Evolutionary conservation across 2,329 filamentous ascomycete genomes (phyloP).

Genomic region (Claviceps purpurea): DNA sequence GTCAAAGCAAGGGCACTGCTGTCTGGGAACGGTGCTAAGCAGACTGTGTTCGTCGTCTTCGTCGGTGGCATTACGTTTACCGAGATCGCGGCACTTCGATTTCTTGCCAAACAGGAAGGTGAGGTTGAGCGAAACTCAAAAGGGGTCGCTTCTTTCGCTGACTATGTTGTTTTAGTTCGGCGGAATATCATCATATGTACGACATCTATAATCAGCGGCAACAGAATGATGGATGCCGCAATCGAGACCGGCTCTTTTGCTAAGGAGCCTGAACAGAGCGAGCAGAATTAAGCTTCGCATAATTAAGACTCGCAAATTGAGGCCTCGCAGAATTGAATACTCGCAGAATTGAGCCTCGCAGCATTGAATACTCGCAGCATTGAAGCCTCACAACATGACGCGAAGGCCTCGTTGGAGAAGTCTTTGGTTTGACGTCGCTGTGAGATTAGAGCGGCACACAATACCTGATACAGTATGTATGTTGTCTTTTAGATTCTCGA

Average conservation of each 20-base stretch:
- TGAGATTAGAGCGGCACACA: not conserved
- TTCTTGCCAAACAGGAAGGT: constrained; percentile 72
- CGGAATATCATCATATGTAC: constrained; percentile 85
- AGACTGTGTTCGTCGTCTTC: constrained; percentile 93
- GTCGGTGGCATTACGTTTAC: constrained; percentile 94
- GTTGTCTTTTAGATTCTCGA: not conserved
- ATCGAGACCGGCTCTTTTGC: constrained; percentile 54
- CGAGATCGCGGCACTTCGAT: constrained; percentile 86
- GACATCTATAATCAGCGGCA: constrained; percentile 81
- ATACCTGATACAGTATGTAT: not conserved
- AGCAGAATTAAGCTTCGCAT: not conserved
- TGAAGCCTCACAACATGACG: not conserved
- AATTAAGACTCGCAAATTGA: no score
- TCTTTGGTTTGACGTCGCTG: not conserved
- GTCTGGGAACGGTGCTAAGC: constrained; percentile 63
- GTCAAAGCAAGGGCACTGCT: constrained; percentile 75
- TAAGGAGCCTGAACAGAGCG: constrained; percentile 18
- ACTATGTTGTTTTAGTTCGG: constrained; percentile 34
- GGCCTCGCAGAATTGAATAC: not conserved
- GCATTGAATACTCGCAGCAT: not conserved
- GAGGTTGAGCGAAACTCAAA: constrained; percentile 12
- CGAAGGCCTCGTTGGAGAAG: not conserved
- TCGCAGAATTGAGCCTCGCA: not conserved
- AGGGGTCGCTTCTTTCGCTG: not conserved
- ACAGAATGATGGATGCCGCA: constrained; percentile 74